A percentile compares a stretch with the other conserved stretches of the same genome.
These are phyloP conservation scores for Bruguiera gymnorhiza DNA, from an alignment of 345 rosid genomes.

Conservation along the genomic window DNA sequence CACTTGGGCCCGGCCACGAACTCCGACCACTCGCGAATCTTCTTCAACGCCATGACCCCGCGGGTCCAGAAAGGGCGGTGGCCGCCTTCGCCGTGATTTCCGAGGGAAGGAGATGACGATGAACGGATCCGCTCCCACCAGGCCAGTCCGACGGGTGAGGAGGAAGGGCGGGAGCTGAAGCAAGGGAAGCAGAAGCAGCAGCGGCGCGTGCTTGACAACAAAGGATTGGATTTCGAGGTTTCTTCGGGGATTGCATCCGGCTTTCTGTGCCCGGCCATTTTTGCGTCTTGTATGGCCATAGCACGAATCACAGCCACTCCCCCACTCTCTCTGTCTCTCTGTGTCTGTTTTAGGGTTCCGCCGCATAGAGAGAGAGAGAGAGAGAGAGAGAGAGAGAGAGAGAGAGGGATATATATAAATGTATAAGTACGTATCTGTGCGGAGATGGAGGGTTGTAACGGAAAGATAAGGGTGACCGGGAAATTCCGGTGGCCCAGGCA, in stretches of 20 bases:
- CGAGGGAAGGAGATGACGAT: not conserved
- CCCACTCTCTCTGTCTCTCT: not conserved
- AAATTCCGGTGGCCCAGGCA: not conserved
- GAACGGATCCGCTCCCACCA: slow-evolving; percentile 57
- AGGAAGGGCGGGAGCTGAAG: slow-evolving; percentile 35
- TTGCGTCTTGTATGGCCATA: slow-evolving; percentile 8
- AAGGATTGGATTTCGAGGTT: slow-evolving; percentile 17
- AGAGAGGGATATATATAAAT: no score
- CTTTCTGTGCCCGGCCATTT: slow-evolving; percentile 1
- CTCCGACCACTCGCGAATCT: slow-evolving; percentile 89
- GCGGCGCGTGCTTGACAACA: slow-evolving; percentile 32
- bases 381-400: no score
- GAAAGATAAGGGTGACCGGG: slow-evolving; percentile 16
- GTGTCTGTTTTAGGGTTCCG: not conserved
- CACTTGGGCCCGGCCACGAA: slow-evolving; percentile 93
- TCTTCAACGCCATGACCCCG: slow-evolving; percentile 41
- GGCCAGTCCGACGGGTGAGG: slow-evolving; percentile 39
- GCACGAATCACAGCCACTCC: not conserved
- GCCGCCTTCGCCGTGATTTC: slow-evolving; percentile 16
- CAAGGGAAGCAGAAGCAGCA: slow-evolving; percentile 65
- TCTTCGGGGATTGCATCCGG: slow-evolving; percentile 15
- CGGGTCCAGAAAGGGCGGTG: slow-evolving; percentile 49
- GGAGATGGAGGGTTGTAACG: slow-evolving; percentile 10
- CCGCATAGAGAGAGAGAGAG: not conserved
- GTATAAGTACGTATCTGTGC: not conserved